Conservation (phyloP, 306 rosid species). For the Purshia tridentata region DNA sequence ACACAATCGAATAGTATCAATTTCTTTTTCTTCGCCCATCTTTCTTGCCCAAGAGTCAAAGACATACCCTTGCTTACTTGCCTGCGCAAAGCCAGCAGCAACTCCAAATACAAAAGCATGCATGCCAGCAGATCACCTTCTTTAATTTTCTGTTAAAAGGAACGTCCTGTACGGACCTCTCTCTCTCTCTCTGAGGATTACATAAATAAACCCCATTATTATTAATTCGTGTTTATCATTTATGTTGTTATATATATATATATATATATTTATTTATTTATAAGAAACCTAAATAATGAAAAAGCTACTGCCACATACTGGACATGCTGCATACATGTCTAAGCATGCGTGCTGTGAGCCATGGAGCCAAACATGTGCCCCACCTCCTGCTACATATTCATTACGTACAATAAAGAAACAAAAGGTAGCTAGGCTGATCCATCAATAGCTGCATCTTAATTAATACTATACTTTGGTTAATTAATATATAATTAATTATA, state of each 20-base stretch:
- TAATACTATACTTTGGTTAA: too few species aligned
- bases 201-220: not conserved
- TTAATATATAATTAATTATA: too few species aligned
- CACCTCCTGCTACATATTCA: not conserved
- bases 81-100: constrained; percentile 13
- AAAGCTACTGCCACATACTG: constrained; percentile 20
- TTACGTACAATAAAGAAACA: not conserved
- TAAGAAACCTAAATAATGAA: constrained; percentile 3
- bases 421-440: too few species aligned
- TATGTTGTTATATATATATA: too few species aligned
- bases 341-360: constrained; percentile 32
- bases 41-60: constrained; percentile 3
- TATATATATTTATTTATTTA: too few species aligned
- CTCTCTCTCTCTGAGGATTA: not conserved
- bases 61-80: constrained; percentile 17
- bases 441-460: too few species aligned
- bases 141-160: constrained; percentile 26
- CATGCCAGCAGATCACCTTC: not conserved
- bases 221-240: not conserved
- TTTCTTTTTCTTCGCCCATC: constrained; percentile 27
- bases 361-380: constrained; percentile 14
- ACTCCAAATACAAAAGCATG: constrained; percentile 20
- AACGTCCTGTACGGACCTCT: constrained; percentile 24
- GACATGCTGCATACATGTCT: constrained; percentile 36
- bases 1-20: constrained; percentile 46